Evolutionary conservation across 306 rosid species (phyloP), one percentile per base, ranked within the genome.

Genomic region (Inga laurina): DNA sequence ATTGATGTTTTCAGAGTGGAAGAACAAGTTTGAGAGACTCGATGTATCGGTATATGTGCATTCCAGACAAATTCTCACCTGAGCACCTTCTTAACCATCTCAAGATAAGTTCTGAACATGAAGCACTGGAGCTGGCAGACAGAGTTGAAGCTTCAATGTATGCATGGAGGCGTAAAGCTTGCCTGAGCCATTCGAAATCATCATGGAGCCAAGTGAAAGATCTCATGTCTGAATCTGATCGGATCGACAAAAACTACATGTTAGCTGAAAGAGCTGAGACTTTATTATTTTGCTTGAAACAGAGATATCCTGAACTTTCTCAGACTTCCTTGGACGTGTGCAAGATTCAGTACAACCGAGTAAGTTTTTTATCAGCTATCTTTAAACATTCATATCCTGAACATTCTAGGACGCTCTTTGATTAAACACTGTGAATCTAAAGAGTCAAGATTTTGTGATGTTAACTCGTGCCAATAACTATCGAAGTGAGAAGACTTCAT

Each of bases 141-240:
- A 91, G 88, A 81, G 92, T 97, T 37, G 98, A 97, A 85, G 91
- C 99, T 22, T 94, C 99, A 5, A 94, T 97, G 98, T 94, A 97
- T 84, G 85, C 97, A 14, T 94, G 98, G 98, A 85, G 99, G 65
- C 91, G 97, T 27, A 97, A 97, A 79, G 92, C 99, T 24, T 97
- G 99, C 75, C 30, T 94, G 48, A 89, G 85, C 88, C 88, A 92
- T 86, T 91, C 99, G 14, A 90, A 87, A 81, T 81, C 98, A 10
- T 97, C 99, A 8, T 97, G 99, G 99, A 89, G 85, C 59, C 77
- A 91, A 90, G 98, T 97, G 4, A 97, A 94, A 86, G 97, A 92
- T 24, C 92, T 92, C 52, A 88, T 94, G 93, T 85, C 90, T 3
- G 98, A 97, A 19, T 74, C 90, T 0, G 95, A 90, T 11, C 32